Conservation (phyloP, 106 monocot genomes). For the Dioscorea zingiberensis region DNA sequence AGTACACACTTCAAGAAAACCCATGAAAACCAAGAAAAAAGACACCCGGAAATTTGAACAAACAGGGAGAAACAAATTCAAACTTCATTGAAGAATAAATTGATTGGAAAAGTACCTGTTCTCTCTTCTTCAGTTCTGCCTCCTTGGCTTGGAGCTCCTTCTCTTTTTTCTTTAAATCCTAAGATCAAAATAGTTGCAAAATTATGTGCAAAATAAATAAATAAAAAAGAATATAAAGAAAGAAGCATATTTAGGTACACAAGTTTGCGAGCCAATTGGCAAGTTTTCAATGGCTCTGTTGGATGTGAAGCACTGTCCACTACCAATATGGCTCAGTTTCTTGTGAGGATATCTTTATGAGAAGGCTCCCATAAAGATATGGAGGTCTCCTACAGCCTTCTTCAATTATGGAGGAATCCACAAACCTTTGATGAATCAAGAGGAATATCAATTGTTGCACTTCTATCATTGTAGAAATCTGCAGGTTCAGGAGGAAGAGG, state of each 20-base stretch:
- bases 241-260: background rate
- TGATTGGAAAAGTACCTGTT: conserved; percentile 34
- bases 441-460: conserved; percentile 46
- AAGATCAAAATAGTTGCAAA: background rate
- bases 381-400: background rate
- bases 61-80: background rate
- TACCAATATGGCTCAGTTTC: too few species aligned
- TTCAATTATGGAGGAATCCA: background rate
- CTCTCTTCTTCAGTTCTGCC: conserved; percentile 73
- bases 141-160: conserved; percentile 80
- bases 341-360: too few species aligned
- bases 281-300: background rate
- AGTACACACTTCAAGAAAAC: background rate
- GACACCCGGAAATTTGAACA: too few species aligned
- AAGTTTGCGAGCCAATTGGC: background rate
- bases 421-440: conserved; percentile 33
- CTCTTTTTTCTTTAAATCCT: conserved; percentile 75
- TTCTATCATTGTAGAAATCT: conserved; percentile 35
- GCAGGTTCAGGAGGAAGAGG: conserved; percentile 55
- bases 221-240: too few species aligned
- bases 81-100: background rate
- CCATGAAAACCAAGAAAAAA: background rate
- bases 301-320: background rate
- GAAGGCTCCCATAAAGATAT: too few species aligned
- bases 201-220: too few species aligned